Conservation (phyloP, 805 yeast species). For the Zygotorulaspora florentina region DNA sequence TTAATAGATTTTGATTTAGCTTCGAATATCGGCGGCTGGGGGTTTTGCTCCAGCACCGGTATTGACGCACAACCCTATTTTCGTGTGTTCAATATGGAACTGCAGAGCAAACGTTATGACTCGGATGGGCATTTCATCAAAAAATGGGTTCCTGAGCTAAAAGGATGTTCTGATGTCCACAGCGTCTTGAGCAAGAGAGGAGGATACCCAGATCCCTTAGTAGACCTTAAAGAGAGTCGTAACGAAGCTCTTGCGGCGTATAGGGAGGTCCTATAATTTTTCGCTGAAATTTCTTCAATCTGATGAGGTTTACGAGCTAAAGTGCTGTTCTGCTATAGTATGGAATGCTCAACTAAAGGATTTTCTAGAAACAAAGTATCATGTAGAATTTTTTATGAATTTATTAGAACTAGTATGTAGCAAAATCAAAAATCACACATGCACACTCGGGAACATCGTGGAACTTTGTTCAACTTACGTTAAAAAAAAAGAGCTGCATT, state of each 20-base stretch:
- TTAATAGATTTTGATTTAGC: slow-evolving; percentile 51
- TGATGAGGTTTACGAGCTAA: no score
- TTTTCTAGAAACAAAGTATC: no score
- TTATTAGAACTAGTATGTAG: no score
- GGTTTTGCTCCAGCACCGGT: slow-evolving; percentile 49
- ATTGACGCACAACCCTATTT: slow-evolving; percentile 56
- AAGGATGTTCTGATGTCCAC: slow-evolving; percentile 24
- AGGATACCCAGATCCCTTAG: slow-evolving; percentile 44
- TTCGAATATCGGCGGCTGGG: slow-evolving; percentile 58
- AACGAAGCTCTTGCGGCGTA: slow-evolving; percentile 42
- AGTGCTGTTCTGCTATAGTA: no score
- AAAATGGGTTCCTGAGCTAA: slow-evolving; percentile 49
- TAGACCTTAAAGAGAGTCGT: slow-evolving; percentile 40
- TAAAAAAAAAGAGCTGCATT: no score
- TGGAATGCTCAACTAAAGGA: no score
- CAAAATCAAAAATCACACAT: no score
- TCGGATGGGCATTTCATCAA: slow-evolving; percentile 44
- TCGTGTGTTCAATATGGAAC: slow-evolving; percentile 49
- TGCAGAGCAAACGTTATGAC: slow-evolving; percentile 48
- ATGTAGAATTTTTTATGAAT: no score
- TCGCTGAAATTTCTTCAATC: neutral
- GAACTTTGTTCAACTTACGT: no score
- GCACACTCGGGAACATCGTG: no score
- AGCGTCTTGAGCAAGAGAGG: slow-evolving; percentile 29
- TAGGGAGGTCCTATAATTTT: slow-evolving; percentile 5